Base-by-base conservation (phyloP, 371 early-diverging fungal genomes). In the Rhizopus sp. region DNA sequence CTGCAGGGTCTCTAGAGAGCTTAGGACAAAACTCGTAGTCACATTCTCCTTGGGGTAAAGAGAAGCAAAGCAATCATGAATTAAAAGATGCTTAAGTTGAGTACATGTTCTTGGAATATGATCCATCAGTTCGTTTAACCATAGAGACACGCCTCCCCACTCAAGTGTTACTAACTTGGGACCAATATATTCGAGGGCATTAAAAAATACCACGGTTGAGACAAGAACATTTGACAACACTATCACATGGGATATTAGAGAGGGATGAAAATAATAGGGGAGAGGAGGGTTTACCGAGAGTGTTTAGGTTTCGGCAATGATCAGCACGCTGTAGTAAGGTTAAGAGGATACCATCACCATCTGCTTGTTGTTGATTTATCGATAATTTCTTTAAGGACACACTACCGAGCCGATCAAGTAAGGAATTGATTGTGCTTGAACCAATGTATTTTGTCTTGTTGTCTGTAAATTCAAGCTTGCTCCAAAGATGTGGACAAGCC, bases 61-160 rank as follows among this genome's bases (percentile, higher is more conserved):
- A 1, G 73, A 60, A 3, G 60, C 60, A 23, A 70, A 70, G 42
- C 70, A 70, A 23, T 67, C 63, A 9, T 61, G 49, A 6, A 68
- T 50, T 15, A 41, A 35, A 3, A 73, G 59, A 3, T 58, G 50
- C 15, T 52, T 60, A 5, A 73, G 50, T 5, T 57, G 56, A 4
- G 30, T 9, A 46, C 70, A 70, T 13, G 50, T 37, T 9, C 58
- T 48, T 8, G 73, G 55, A 1, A 70, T 23, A 15, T 31, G 15
- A 30, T 64, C 51, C 3, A 73, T 47, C 7, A 73, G 30, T 17
- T 64, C 70, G 15, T 65, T 53, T 8, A 73, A 52, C 32, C 60
- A 61, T 9, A 73, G 33, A 3, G 63, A 62, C 1, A 64, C 55
- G 1, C 68, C 67, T 12, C 64, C 57, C 67, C 67, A 65, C 15